Evolutionary conservation across 768 basidiomycete species (phyloP).

Genomic region (Porphyrellus cyaneotinctus): DNA sequence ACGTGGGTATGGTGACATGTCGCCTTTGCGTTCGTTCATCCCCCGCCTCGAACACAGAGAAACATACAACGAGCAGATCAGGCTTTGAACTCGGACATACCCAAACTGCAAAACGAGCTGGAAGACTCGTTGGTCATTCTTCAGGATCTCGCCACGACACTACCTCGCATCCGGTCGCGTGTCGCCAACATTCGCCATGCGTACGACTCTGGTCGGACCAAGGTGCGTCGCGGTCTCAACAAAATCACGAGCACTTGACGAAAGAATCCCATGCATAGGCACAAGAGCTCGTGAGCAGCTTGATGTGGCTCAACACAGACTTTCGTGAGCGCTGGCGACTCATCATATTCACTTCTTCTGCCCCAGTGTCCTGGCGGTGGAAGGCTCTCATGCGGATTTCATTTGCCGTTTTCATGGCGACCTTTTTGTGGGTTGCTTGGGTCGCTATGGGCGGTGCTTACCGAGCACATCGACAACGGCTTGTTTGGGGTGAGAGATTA

Average conservation of each 20-base stretch:
- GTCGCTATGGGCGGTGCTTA: constrained; percentile 63
- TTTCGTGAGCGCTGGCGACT: constrained; percentile 72
- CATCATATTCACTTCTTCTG: constrained; percentile 68
- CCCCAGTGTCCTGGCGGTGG: constrained; percentile 72
- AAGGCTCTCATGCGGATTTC: constrained; percentile 57
- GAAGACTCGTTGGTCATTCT: constrained; percentile 58
- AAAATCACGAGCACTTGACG: background rate
- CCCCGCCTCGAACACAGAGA: constrained; percentile 35
- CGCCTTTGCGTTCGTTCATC: background rate
- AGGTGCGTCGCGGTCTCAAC: constrained; percentile 39
- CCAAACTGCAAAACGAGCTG: constrained; percentile 57
- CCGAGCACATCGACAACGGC: constrained; percentile 66
- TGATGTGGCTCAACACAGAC: constrained; percentile 75
- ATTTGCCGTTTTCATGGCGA: constrained; percentile 54
- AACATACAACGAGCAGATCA: constrained; percentile 57
- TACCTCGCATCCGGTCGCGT: constrained; percentile 61
- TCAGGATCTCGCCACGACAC: constrained; percentile 49
- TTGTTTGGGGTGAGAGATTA: constrained; percentile 76
- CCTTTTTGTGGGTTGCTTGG: constrained; percentile 58
- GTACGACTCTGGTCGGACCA: constrained; percentile 68
- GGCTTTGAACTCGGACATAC: constrained; percentile 55
- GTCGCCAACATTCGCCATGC: constrained; percentile 58
- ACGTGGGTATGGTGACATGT: constrained; percentile 38
- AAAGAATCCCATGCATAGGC: constrained; percentile 46
- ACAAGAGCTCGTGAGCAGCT: constrained; percentile 53